These are phyloP conservation scores for Cladosporium sphaerospermum DNA, from an alignment of 2,329 filamentous ascomycete species.

Conservation along the genomic window DNA sequence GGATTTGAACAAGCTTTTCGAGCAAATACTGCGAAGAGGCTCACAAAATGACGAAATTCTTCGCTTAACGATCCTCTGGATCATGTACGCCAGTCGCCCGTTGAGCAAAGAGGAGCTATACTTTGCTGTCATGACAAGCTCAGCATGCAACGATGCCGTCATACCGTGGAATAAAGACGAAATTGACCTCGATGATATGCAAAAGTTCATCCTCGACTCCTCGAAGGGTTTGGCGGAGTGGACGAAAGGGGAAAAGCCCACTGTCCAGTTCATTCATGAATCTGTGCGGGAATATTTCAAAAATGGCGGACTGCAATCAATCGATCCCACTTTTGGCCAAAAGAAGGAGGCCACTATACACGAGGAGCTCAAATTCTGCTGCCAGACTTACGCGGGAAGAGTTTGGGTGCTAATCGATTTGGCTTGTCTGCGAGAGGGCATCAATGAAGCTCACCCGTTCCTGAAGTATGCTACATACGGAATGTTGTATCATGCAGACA, in stretches of 20 bases:
- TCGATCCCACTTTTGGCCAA: constrained; percentile 23
- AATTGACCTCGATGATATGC: constrained; percentile 20
- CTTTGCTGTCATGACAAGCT: constrained; percentile 34
- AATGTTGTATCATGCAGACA: not conserved
- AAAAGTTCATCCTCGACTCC: constrained; percentile 32
- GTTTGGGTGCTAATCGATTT: not conserved
- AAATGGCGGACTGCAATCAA: constrained; percentile 25
- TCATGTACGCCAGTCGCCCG: constrained; percentile 45
- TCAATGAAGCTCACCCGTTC: not conserved
- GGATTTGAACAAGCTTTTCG: constrained; percentile 1
- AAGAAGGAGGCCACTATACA: constrained; percentile 10
- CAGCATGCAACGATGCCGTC: not conserved
- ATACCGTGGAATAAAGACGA: constrained; percentile 21
- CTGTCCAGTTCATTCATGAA: constrained; percentile 51
- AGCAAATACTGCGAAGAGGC: constrained; percentile 13
- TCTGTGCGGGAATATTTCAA: constrained; percentile 46
- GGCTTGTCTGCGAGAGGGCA: not conserved
- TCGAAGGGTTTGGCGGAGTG: constrained; percentile 49
- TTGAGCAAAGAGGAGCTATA: constrained; percentile 43
- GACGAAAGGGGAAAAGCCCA: constrained; percentile 23
- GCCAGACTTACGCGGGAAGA: not conserved
- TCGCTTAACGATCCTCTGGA: constrained; percentile 46
- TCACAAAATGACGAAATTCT: constrained; percentile 23
- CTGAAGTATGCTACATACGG: not conserved
- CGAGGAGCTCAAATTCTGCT: constrained; percentile 16